Conservation (phyloP, 805 yeast species). For the Myxozyma udenii region DNA sequence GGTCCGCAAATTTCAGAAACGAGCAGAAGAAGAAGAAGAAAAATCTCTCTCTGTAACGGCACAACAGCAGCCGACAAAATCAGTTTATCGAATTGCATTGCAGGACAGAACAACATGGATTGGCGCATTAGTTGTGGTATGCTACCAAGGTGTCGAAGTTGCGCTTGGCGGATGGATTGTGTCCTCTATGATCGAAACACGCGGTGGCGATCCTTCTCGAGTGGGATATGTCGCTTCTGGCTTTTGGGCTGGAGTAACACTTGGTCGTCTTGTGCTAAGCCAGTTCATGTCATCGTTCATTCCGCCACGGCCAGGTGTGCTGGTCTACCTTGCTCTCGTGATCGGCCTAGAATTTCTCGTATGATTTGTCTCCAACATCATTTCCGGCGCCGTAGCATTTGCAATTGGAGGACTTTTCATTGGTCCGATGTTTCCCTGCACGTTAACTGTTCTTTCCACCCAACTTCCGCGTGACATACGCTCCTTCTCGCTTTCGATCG, state of each 20-base stretch:
- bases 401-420: conserved; percentile 55
- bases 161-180: conserved; percentile 69
- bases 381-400: conserved; percentile 48
- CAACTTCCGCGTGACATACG: conserved; percentile 58
- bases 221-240: conserved; percentile 67
- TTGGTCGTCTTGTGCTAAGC: conserved; percentile 54
- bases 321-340: conserved; percentile 38
- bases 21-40: background rate
- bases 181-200: conserved; percentile 55
- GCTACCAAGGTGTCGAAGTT: conserved; percentile 69
- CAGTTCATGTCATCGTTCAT: conserved; percentile 19
- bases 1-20: conserved; percentile 6
- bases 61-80: background rate
- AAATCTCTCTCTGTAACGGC: background rate
- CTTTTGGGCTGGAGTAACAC: conserved; percentile 67
- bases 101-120: conserved; percentile 38
- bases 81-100: conserved; percentile 2
- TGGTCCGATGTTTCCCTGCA: conserved; percentile 71
- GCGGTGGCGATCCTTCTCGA: conserved; percentile 46
- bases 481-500: conserved; percentile 65
- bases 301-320: conserved; percentile 38
- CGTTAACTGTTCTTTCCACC: conserved; percentile 59
- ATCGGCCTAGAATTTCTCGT: conserved; percentile 42
- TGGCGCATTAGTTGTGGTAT: conserved; percentile 52
- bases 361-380: conserved; percentile 49